A percentile compares a stretch with the other conserved stretches of the same genome.
Conservation (phyloP, 2,329 filamentous ascomycete genomes). For the Neofusicoccum cordaticola region DNA sequence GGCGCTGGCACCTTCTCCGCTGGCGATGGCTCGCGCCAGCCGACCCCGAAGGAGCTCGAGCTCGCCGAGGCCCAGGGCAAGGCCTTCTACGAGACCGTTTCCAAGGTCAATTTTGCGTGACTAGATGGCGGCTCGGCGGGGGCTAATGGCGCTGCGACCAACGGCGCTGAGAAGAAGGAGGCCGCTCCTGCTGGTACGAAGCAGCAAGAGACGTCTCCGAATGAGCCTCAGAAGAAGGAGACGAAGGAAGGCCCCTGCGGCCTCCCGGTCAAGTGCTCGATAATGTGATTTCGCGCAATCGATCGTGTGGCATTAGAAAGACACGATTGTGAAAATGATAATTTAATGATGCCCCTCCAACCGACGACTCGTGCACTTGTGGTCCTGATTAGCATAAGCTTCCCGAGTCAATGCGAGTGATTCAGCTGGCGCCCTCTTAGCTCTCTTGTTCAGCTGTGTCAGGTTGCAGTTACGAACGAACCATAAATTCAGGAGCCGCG, state of each 20-base stretch:
- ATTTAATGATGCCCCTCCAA: not conserved
- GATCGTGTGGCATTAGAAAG: not conserved
- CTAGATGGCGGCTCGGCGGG: constrained; percentile 58
- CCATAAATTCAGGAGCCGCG: not conserved
- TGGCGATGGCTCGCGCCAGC: constrained; percentile 80
- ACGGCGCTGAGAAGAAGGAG: constrained; percentile 22
- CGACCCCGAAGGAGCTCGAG: constrained; percentile 69
- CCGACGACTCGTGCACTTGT: not conserved
- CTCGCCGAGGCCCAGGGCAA: constrained; percentile 81
- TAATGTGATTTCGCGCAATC: constrained; percentile 51
- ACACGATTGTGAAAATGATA: not conserved
- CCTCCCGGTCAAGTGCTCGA: constrained; percentile 69
- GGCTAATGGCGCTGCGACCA: constrained; percentile 21
- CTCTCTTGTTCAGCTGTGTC: too few species aligned
- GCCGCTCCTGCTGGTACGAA: constrained; percentile 22
- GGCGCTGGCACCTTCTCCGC: constrained; percentile 86
- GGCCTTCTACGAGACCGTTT: constrained; percentile 73
- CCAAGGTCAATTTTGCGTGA: constrained; percentile 73
- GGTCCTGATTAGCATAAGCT: not conserved
- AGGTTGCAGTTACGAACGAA: not conserved
- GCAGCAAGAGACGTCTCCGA: constrained; percentile 25
- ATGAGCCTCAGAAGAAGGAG: constrained; percentile 32
- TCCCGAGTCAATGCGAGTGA: not conserved
- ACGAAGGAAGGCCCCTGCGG: constrained; percentile 72
- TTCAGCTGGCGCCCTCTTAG: too few species aligned